Evolutionary conservation across 225 moss, liverwort and hornwort species (phyloP), one percentile per base, ranked within the genome.

Genomic region (Sphagnum contortum): DNA sequence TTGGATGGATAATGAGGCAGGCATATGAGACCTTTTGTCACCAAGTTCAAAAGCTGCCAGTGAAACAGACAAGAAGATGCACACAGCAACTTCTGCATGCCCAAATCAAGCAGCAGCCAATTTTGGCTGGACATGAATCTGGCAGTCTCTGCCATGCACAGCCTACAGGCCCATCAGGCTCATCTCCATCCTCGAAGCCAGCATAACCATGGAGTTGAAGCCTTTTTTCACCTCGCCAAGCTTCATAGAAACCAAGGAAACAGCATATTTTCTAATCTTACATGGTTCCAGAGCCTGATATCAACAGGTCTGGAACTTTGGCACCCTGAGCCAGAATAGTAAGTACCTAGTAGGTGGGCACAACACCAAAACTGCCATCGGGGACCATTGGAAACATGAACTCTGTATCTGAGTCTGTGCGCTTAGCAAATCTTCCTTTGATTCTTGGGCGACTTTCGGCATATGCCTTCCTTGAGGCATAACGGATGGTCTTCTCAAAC

Each of bases 401-500:
- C 66, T 85, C 82, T 75, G 79, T 66, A 8, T 92, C 92, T 0
- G 89, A 77, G 8, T 88, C 81, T 0, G 88, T 89, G 68, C 92
- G 76, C 83, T 96, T 96, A 0, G 88, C 92, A 44, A 96, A 96
- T 59, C 92, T 57, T 67, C 92, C 96, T 73, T 96, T 96, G 75
- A 96, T 89, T 61, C 96, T 83, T 12, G 92, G 96, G 48, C 92
- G 79, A 53, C 90, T 88, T 72, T 96, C 96, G 0, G 92, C 96
- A 44, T 96, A 92, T 0, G 90, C 90, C 75, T 96, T 96, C 76
- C 96, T 76, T 1, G 92, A 92, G 0, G 90, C 92, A 5, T 96
- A 96, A 6, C 96, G 87, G 5, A 96, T 92, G 0, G 90, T 96
- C 76, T 96, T 96, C 74, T 92, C 92, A 3, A 92, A 96, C 76